These are phyloP conservation scores for Kazachstania bromeliacearum DNA, from an alignment of 805 yeast genomes.

Conservation along the genomic window DNA sequence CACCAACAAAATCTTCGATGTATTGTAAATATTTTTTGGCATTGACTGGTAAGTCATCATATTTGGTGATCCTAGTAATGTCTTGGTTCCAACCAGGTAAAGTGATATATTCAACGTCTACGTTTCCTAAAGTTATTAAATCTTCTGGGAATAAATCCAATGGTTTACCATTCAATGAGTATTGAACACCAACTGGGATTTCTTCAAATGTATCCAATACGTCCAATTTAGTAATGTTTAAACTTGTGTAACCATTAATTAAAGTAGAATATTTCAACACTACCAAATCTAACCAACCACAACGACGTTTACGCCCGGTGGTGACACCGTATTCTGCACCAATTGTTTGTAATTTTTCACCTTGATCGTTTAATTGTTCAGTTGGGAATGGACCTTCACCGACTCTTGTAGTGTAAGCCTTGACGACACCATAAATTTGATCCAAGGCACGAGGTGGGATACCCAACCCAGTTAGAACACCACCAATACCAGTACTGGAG, in stretches of 20 bases:
- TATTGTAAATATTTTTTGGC: constrained; percentile 77
- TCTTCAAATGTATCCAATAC: constrained; percentile 86
- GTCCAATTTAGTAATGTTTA: constrained; percentile 92
- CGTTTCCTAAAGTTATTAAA: constrained; percentile 68
- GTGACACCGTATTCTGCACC: constrained; percentile 98
- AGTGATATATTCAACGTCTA: constrained; percentile 84
- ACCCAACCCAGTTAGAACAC: constrained; percentile 94
- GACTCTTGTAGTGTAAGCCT: constrained; percentile 97
- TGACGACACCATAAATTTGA: constrained; percentile 89
- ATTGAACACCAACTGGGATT: constrained; percentile 79
- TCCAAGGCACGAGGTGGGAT: constrained; percentile 80
- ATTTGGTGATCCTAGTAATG: constrained; percentile 61
- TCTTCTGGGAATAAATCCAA: constrained; percentile 88
- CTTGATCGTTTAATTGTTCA: constrained; percentile 81
- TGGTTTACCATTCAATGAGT: constrained; percentile 67
- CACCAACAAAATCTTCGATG: constrained; percentile 76
- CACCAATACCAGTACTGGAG: constrained; percentile 93
- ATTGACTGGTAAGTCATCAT: constrained; percentile 75
- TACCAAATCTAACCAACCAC: constrained; percentile 98
- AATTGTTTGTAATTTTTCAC: constrained; percentile 78
- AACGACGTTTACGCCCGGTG: constrained; percentile 97
- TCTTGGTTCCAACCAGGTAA: constrained; percentile 91
- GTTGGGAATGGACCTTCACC: constrained; percentile 99
- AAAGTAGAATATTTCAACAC: constrained; percentile 83
- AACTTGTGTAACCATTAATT: constrained; percentile 89